A percentile compares a stretch with the other conserved stretches of the same genome.
phyloP scores from a whole-genome alignment of 192 early-diverging fungal genomes.

The Spizellomyces sp. region DNA sequence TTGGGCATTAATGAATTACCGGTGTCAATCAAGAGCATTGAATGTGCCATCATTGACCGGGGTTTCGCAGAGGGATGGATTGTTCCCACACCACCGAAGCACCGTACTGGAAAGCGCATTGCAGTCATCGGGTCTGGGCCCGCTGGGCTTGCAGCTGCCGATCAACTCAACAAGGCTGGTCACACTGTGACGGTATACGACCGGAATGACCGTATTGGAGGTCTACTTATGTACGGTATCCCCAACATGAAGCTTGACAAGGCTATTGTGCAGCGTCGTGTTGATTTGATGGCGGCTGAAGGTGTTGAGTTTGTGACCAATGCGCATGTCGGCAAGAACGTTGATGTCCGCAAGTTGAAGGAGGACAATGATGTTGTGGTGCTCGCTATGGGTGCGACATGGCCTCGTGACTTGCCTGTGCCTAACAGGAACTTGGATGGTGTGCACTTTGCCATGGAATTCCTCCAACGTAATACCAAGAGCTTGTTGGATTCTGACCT shows the following conservation, averaged over 20 bases:
- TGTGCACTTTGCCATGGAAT: constrained; percentile 99
- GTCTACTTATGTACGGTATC: constrained; percentile 97
- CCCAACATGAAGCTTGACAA: constrained; percentile 99
- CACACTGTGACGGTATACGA: constrained; percentile 96
- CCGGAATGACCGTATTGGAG: constrained; percentile 94
- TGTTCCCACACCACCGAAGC: constrained; percentile 74
- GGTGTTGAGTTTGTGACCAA: constrained; percentile 88
- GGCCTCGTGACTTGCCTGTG: constrained; percentile 94
- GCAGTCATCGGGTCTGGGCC: constrained; percentile 96
- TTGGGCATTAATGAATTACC: constrained; percentile 93
- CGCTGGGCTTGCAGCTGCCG: constrained; percentile 92
- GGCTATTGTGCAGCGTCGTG: constrained; percentile 87
- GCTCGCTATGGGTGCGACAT: constrained; percentile 93
- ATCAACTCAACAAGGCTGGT: constrained; percentile 97
- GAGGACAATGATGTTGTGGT: constrained; percentile 78
- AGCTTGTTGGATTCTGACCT: constrained; percentile 80
- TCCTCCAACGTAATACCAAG: constrained; percentile 87
- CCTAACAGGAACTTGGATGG: constrained; percentile 84
- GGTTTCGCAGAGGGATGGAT: constrained; percentile 99
- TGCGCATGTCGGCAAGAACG: constrained; percentile 85
- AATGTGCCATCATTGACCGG: constrained; percentile 96
- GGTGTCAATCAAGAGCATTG: constrained; percentile 96
- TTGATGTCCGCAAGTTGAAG: constrained; percentile 69
- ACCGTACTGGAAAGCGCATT: constrained; percentile 80
- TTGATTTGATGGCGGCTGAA: constrained; percentile 93